Evolutionary conservation across 2,329 filamentous ascomycete species (phyloP).

Genomic region (Sclerotiophoma versabilis): DNA sequence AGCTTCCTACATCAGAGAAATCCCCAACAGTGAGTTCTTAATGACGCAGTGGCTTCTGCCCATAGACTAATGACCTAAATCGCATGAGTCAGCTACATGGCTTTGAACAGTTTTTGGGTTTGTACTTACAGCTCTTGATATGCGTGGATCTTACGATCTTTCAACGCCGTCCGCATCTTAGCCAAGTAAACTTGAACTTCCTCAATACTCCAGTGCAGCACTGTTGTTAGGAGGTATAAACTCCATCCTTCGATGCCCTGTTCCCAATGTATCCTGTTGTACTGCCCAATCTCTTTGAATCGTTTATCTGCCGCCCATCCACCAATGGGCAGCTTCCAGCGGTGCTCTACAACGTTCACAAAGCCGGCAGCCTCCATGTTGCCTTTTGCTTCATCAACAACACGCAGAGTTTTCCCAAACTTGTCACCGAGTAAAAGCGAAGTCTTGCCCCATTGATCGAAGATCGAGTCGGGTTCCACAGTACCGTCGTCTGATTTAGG

Average conservation of each 20-base stretch:
- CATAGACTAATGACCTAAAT: constrained; percentile 28
- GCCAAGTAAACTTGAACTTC: constrained; percentile 54
- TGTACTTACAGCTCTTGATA: constrained; percentile 36
- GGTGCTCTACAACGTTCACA: constrained; percentile 57
- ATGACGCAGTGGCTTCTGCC: constrained; percentile 17
- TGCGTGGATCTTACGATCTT: constrained; percentile 36
- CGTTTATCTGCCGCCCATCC: constrained; percentile 46
- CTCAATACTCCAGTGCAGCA: constrained; percentile 50
- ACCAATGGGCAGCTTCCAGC: constrained; percentile 46
- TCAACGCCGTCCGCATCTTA: constrained; percentile 34
- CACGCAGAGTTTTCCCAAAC: constrained; percentile 45
- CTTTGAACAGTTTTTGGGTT: background rate
- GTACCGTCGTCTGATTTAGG: constrained; percentile 39
- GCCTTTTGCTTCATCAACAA: constrained; percentile 49
- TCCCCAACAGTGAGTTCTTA: background rate
- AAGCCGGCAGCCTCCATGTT: constrained; percentile 62
- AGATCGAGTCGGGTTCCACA: constrained; percentile 24
- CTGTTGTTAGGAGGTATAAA: constrained; percentile 29
- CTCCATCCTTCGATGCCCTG: constrained; percentile 40
- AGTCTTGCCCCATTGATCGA: constrained; percentile 36
- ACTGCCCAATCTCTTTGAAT: constrained; percentile 59
- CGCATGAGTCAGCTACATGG: constrained; percentile 1
- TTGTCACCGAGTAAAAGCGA: constrained; percentile 38
- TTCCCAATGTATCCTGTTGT: constrained; percentile 35
- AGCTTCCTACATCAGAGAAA: background rate